Evolutionary conservation across 2,329 filamentous ascomycete species (phyloP).

Genomic region (Hypoxylon sp.): DNA sequence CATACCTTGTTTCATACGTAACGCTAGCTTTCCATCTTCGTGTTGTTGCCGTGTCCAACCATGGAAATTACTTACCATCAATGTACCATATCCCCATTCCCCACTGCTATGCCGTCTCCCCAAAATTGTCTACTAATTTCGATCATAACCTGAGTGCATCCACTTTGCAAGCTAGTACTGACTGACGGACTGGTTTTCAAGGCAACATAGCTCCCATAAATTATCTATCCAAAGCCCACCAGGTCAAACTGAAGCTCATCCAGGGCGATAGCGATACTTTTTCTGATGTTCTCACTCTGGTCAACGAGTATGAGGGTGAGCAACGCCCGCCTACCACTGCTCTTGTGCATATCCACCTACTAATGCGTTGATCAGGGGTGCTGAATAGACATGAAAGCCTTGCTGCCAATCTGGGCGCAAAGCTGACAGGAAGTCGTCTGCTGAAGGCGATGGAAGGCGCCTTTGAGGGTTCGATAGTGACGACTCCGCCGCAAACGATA

Average conservation of each 20-base stretch:
- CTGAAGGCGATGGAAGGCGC: slow-evolving; percentile 88
- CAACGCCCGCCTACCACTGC: slow-evolving; percentile 14
- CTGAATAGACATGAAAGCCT: slow-evolving; percentile 89
- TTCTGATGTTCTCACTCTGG: slow-evolving; percentile 77
- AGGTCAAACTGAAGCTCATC: slow-evolving; percentile 65
- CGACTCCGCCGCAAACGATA: slow-evolving; percentile 68
- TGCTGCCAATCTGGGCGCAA: slow-evolving; percentile 86
- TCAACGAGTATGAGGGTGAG: slow-evolving; percentile 82
- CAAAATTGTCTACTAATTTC: slow-evolving; percentile 14
- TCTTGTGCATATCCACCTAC: slow-evolving; percentile 28
- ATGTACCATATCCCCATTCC: slow-evolving; percentile 28
- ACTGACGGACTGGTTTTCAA: slow-evolving; percentile 50
- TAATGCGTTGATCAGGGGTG: slow-evolving; percentile 67
- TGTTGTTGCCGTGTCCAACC: slow-evolving; percentile 19
- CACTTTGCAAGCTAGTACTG: slow-evolving; percentile 34
- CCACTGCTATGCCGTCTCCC: slow-evolving; percentile 7
- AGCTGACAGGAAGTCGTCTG: slow-evolving; percentile 84
- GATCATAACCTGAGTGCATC: slow-evolving; percentile 16
- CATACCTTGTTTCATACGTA: slow-evolving; percentile 37
- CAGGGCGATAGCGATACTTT: slow-evolving; percentile 76
- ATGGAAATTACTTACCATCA: slow-evolving; percentile 17
- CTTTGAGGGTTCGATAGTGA: slow-evolving; percentile 83
- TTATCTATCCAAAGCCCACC: slow-evolving; percentile 64
- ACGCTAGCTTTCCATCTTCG: slow-evolving; percentile 25
- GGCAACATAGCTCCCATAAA: slow-evolving; percentile 63